A percentile compares a stretch with the other conserved stretches of the same genome.
phyloP scores from a whole-genome alignment of 371 early-diverging fungal species.

The Lichtheimia hyalospora region DNA sequence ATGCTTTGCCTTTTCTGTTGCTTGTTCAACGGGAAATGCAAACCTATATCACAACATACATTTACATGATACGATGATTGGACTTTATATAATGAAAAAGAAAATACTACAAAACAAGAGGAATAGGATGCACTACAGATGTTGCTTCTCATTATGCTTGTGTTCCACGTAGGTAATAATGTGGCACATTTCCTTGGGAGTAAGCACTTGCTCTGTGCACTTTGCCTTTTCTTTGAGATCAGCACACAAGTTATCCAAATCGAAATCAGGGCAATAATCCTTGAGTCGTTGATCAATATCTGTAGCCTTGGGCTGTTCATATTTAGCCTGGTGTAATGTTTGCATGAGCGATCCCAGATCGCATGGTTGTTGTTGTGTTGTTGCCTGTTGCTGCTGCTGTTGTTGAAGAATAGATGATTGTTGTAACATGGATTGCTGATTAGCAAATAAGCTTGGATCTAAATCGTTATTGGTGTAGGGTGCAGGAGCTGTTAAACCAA shows the following conservation, averaged over 20 bases:
- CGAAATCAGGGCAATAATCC: slow-evolving; percentile 24
- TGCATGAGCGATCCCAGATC: neutral
- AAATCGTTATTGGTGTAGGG: slow-evolving; percentile 7
- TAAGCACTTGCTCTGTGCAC: slow-evolving; percentile 5
- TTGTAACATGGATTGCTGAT: neutral
- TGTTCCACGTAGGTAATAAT: slow-evolving; percentile 10
- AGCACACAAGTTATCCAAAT: slow-evolving; percentile 26
- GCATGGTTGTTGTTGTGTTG: neutral
- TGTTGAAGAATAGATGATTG: neutral
- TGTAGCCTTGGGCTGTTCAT: slow-evolving; percentile 20
- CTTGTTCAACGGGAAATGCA: slow-evolving; percentile 8
- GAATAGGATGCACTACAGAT: no score
- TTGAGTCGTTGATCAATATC: slow-evolving; percentile 20
- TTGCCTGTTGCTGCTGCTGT: slow-evolving; percentile 1
- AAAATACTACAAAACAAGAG: no score
- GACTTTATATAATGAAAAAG: no score
- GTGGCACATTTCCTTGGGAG: slow-evolving; percentile 4
- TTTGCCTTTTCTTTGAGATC: slow-evolving; percentile 21
- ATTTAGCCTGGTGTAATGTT: slow-evolving; percentile 11
- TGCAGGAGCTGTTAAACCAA: slow-evolving; percentile 30
- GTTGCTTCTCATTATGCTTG: neutral
- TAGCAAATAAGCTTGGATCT: neutral
- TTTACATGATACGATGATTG: no score
- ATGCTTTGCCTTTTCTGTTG: slow-evolving; percentile 5
- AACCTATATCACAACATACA: neutral